Evolutionary conservation across 306 rosid genomes (phyloP), one percentile per base, ranked within the genome.

Genomic region (Leucaena leucocephala): DNA sequence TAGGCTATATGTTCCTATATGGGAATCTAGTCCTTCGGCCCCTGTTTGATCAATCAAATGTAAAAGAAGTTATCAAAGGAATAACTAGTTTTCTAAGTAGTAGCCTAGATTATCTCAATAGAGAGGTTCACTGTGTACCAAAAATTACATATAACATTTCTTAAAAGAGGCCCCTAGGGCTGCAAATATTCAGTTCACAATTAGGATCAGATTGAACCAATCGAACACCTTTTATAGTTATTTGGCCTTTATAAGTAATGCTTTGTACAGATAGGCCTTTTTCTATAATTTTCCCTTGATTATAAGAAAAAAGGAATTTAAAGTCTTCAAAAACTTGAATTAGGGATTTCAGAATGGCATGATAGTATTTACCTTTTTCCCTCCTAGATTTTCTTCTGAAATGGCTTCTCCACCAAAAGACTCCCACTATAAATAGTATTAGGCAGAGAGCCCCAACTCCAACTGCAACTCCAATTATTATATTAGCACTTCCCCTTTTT

Each of bases 1-100:
- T 64, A 81, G 78, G 8, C 79, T 85, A 81, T 73, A 89, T 59
- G 80, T 70, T 58, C 89, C 83, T 34, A 45, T 74, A 46, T 58
- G 82, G 39, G 71, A 77, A 79, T 85, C 75, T 44, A 74, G 82
- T 65, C 88, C 84, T 76, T 54, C 14, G 3, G 36, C 50, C 80
- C 74, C 90, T 86, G 81, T 78, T 27, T 67, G 11, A 73, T 36
- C 46, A 78, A 22, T 74, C 39, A 58, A 78, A 36, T 38, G 49
- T 6, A 59, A 57, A 45, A 71, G 50, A 62, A 17, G 57, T 49
- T 40, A 34, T 2, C n/a, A 19, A 4, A 27, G 33, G 40, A 63
- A 62, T 62, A 62, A 74, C 15, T 44, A 42, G 57, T 52, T 64
- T 48, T 68, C 2, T 40, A 44, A 22, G 39, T 8, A 69, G 59